These are phyloP conservation scores for Trichophyton rubrum DNA, from an alignment of 2,329 filamentous ascomycete genomes.

Conservation along the genomic window DNA sequence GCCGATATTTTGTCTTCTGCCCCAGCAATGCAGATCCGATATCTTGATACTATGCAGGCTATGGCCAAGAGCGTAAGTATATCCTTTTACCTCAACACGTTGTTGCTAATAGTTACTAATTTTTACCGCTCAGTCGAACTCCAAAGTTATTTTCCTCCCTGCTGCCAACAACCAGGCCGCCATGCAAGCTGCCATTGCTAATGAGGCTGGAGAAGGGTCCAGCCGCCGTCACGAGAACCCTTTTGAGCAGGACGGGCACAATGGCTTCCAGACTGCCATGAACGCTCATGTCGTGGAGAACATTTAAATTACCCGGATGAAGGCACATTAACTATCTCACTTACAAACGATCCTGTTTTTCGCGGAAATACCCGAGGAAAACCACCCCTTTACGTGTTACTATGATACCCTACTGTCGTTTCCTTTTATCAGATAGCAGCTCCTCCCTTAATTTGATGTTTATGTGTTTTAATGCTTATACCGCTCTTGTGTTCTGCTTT, in stretches of 20 bases:
- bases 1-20: constrained; percentile 86
- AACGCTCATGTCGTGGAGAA: constrained; percentile 75
- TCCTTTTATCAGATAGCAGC: not conserved
- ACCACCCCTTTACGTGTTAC: not conserved
- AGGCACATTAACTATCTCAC: no score
- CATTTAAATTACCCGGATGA: constrained; percentile 45
- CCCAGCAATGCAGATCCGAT: constrained; percentile 95
- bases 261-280: constrained; percentile 66
- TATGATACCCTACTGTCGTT: constrained; percentile 2
- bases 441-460: not conserved
- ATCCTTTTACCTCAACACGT: not conserved
- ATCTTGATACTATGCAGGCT: constrained; percentile 95
- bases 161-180: constrained; percentile 45
- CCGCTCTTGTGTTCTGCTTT: not conserved
- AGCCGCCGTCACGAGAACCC: constrained; percentile 33
- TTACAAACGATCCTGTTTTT: no score
- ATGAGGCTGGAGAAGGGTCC: constrained; percentile 45
- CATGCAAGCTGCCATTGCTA: constrained; percentile 37
- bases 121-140: constrained; percentile 42
- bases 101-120: not conserved
- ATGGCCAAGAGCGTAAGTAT: constrained; percentile 70
- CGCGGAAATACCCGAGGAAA: no score
- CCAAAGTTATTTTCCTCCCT: constrained; percentile 76
- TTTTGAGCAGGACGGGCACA: constrained; percentile 28
- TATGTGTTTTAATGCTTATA: not conserved